Conservation (phyloP, 1,284 basidiomycete genomes). For the Ceratobasidium sp. region DNA sequence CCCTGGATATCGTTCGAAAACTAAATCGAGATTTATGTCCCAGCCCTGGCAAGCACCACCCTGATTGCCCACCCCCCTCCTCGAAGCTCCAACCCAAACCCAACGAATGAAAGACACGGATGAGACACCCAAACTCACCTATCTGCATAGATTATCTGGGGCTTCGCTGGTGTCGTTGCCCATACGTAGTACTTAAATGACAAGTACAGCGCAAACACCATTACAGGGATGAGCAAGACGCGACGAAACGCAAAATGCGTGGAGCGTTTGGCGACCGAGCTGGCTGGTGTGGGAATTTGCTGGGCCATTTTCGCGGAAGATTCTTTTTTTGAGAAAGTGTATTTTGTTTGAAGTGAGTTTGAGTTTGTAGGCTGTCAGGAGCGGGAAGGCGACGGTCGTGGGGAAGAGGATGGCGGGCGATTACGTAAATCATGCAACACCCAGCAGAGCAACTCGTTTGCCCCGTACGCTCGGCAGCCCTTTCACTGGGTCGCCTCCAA, state of each 20-base stretch:
- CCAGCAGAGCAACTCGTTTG: no score
- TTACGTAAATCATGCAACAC: constrained; percentile 12
- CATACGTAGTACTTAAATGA: constrained; percentile 55
- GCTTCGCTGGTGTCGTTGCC: constrained; percentile 51
- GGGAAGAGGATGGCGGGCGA: not conserved
- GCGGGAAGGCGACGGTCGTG: not conserved
- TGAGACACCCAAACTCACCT: constrained; percentile 57
- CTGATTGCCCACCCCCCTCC: not conserved
- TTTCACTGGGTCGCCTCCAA: no score
- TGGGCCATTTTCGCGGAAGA: constrained; percentile 2
- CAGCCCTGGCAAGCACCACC: not conserved
- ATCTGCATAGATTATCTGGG: constrained; percentile 61
- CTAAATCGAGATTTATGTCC: not conserved
- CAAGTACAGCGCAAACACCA: constrained; percentile 60
- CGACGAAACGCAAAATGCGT: constrained; percentile 63
- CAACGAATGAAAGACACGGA: constrained; percentile 1
- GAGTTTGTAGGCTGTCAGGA: not conserved
- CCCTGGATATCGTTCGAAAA: not conserved
- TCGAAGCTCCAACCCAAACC: not conserved
- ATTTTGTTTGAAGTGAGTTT: not conserved
- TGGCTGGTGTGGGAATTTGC: constrained; percentile 35
- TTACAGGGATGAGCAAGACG: constrained; percentile 59
- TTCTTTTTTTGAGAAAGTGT: not conserved
- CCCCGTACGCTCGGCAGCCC: no score
- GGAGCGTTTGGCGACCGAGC: constrained; percentile 46